Percentiles rank a stretch among this genome's conserved stretches.
Evolutionary conservation across 2,329 filamentous ascomycete genomes (phyloP).

Genomic region (Colletotrichum tamarilloi): DNA sequence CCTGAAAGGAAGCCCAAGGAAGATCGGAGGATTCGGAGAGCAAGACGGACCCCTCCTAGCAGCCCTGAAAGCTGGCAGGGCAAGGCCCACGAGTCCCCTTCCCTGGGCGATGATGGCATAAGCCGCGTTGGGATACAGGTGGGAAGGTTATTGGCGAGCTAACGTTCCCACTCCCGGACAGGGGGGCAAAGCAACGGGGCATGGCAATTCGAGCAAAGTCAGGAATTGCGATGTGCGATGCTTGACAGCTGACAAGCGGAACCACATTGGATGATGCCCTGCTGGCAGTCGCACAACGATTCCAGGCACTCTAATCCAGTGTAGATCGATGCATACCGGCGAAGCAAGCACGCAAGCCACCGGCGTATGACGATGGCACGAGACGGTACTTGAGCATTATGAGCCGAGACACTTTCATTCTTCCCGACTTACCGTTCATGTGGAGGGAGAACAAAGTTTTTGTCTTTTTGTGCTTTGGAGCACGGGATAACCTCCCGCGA

Average conservation of each 20-base stretch:
- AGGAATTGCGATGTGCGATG: slow-evolving; percentile 22
- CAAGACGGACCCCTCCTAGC: slow-evolving; percentile 2
- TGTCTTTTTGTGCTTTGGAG: background rate
- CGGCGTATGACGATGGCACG: slow-evolving; percentile 5
- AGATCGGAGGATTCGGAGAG: slow-evolving; percentile 7
- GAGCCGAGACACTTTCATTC: slow-evolving; percentile 20
- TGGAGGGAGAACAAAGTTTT: background rate
- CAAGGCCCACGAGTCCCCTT: background rate
- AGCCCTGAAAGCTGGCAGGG: background rate
- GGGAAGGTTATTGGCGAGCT: slow-evolving; percentile 11
- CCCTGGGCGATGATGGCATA: slow-evolving; percentile 16
- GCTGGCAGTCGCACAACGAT: background rate
- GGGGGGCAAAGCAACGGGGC: background rate
- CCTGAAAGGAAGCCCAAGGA: background rate
- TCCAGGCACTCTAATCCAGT: background rate
- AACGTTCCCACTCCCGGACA: slow-evolving; percentile 20
- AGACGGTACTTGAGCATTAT: slow-evolving; percentile 5
- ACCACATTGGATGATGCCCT: background rate
- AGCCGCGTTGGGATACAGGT: slow-evolving; percentile 14
- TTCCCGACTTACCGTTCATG: background rate
- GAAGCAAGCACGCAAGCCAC: background rate
- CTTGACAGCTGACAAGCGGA: slow-evolving; percentile 14
- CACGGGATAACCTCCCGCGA: background rate
- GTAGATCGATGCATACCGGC: background rate
- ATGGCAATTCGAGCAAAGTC: slow-evolving; percentile 17